These are phyloP conservation scores for Dipteronia dyeriana DNA, from an alignment of 345 rosid species.

Conservation along the genomic window DNA sequence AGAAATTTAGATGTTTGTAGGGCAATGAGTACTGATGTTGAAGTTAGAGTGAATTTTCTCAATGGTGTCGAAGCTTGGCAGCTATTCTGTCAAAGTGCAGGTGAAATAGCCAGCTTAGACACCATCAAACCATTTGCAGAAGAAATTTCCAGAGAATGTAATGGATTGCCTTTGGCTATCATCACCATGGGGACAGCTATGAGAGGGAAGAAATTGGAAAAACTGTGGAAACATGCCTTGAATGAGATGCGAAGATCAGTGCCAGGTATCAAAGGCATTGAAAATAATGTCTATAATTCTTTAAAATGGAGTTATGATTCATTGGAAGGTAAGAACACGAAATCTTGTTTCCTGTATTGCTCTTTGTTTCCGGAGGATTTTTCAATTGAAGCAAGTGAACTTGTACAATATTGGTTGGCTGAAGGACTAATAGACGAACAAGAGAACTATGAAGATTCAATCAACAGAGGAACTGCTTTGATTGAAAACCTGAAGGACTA, in stretches of 20 bases:
- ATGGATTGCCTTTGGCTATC: conserved; percentile 54
- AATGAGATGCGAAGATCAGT: conserved; percentile 34
- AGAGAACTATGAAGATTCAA: conserved; percentile 24
- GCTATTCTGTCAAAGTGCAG: conserved; percentile 25
- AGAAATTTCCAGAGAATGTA: conserved; percentile 36
- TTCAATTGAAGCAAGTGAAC: conserved; percentile 38
- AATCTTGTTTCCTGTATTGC: conserved; percentile 49
- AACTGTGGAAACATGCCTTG: conserved; percentile 45
- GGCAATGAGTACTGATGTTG: conserved; percentile 25
- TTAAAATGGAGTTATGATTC: conserved; percentile 43
- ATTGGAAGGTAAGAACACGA: conserved; percentile 20
- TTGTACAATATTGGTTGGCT: conserved; percentile 43
- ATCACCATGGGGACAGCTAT: conserved; percentile 39
- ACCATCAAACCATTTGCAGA: conserved; percentile 29
- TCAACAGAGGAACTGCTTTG: conserved; percentile 39
- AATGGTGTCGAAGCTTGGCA: conserved; percentile 31
- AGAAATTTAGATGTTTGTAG: conserved; percentile 25
- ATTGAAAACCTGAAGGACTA: conserved; percentile 46
- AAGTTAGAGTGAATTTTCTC: conserved; percentile 24
- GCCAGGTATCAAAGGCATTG: conserved; percentile 31
- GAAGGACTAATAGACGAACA: conserved; percentile 42
- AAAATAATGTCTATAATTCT: conserved; percentile 37
- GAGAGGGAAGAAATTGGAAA: conserved; percentile 30
- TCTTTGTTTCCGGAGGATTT: conserved; percentile 47
- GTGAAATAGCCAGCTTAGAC: conserved; percentile 20